A percentile compares a stretch with the other conserved stretches of the same genome.
These are phyloP conservation scores for Dryadomyces sulphureus DNA, from an alignment of 2,329 filamentous ascomycete genomes.

Conservation along the genomic window DNA sequence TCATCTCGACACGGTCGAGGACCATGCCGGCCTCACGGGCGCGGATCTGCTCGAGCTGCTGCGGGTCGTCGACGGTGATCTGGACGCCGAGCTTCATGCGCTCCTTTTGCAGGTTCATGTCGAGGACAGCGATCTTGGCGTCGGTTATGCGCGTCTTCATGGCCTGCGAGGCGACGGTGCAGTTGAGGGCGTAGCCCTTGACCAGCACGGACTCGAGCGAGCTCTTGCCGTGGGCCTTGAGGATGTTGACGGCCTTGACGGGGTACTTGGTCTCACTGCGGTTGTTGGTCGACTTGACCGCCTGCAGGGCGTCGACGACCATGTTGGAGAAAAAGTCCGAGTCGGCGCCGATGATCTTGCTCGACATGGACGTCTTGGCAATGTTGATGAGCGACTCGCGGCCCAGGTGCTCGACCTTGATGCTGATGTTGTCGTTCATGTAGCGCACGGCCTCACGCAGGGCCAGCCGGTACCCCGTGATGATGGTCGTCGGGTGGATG, in stretches of 20 bases:
- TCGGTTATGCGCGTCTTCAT: conserved; percentile 89
- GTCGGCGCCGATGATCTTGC: conserved; percentile 94
- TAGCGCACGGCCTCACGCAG: conserved; percentile 95
- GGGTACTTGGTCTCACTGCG: conserved; percentile 89
- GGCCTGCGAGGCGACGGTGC: conserved; percentile 93
- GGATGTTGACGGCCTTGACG: conserved; percentile 96
- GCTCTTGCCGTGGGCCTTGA: conserved; percentile 96
- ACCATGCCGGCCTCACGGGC: conserved; percentile 87
- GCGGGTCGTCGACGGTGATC: conserved; percentile 93
- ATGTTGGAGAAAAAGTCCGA: conserved; percentile 96
- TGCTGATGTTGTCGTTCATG: conserved; percentile 96
- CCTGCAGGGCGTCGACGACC: conserved; percentile 90
- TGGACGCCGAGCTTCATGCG: conserved; percentile 98
- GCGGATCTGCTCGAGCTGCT: conserved; percentile 94
- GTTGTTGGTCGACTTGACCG: conserved; percentile 87
- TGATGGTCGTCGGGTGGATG: conserved; percentile 98
- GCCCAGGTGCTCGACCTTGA: conserved; percentile 83
- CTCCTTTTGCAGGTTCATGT: conserved; percentile 98
- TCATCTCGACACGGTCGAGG: conserved; percentile 89
- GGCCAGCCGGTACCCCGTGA: conserved; percentile 91
- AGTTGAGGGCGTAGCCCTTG: conserved; percentile 96
- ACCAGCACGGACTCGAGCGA: conserved; percentile 68
- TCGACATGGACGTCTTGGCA: conserved; percentile 97
- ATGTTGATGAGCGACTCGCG: conserved; percentile 87
- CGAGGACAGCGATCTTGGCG: conserved; percentile 90